Percentiles rank a stretch among this genome's conserved stretches.
Conservation (phyloP, 2,329 filamentous ascomycete genomes). For the Mollisiaceae sp. region DNA sequence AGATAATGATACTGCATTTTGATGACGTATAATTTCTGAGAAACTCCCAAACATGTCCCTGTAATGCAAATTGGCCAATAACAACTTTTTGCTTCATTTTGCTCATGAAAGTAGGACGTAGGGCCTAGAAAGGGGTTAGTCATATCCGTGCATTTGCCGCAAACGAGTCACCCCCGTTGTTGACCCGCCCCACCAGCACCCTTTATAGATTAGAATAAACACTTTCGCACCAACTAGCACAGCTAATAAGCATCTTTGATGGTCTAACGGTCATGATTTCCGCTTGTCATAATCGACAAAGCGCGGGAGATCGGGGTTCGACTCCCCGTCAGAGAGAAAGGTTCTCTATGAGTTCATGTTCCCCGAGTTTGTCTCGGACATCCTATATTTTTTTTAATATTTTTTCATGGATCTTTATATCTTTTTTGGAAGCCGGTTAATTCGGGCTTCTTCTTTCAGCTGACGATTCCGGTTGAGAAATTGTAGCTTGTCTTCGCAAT, state of each 20-base stretch:
- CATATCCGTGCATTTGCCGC: neutral
- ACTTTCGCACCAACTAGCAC: neutral
- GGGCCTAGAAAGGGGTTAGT: neutral
- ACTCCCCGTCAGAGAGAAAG: conserved; percentile 2
- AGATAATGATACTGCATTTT: conserved; percentile 1
- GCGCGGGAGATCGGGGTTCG: conserved; percentile 7
- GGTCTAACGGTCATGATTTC: conserved; percentile 48
- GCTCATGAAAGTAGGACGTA: neutral
- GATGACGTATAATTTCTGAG: neutral
- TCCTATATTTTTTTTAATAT: neutral
- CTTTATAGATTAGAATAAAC: neutral
- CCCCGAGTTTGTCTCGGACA: conserved; percentile 5
- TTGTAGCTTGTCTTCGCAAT: too few relatives aligned
- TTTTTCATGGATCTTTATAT: too few relatives aligned
- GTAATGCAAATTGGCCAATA: neutral
- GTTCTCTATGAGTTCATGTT: neutral
- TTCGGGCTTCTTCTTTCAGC: neutral
- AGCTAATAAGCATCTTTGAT: conserved; percentile 37
- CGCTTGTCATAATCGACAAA: conserved; percentile 41
- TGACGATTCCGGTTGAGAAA: too few relatives aligned
- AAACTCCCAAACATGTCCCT: neutral
- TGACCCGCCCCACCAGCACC: neutral
- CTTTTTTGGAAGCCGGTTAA: neutral
- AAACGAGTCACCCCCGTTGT: neutral
- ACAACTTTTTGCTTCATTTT: neutral